phyloP scores from a whole-genome alignment of 257 asterid species.

The Solanum peruvianum region DNA sequence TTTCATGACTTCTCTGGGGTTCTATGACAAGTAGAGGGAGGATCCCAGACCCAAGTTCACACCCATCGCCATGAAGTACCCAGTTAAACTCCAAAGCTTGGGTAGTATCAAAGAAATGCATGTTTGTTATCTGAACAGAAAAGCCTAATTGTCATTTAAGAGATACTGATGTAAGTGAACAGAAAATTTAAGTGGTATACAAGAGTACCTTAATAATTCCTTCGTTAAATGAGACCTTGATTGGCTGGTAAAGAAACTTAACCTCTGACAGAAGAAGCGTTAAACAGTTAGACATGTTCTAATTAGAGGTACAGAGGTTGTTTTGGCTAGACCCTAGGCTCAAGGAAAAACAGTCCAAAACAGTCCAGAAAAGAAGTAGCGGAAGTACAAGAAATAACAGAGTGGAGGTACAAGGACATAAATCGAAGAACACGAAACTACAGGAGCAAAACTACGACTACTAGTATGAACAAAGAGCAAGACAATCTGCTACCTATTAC shows the following conservation, averaged over 20 bases:
- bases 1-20: constrained; percentile 45
- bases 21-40: constrained; percentile 42
- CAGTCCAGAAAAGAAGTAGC: neutral
- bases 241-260: constrained; percentile 82
- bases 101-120: constrained; percentile 69
- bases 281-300: neutral
- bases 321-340: neutral
- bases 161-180: neutral
- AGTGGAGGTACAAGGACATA: neutral
- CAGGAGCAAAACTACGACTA: neutral
- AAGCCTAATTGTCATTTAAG: neutral
- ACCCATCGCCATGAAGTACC: constrained; percentile 67
- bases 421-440: neutral
- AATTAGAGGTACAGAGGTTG: neutral
- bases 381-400: neutral
- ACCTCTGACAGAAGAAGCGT: constrained; percentile 53
- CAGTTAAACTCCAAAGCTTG: constrained; percentile 64
- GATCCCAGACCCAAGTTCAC: constrained; percentile 57
- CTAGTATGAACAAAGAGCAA: neutral
- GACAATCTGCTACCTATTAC: neutral
- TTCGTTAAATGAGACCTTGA: constrained; percentile 60
- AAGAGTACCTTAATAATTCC: constrained; percentile 57
- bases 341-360: neutral
- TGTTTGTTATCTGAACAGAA: constrained; percentile 57
- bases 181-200: neutral